Evolutionary conservation across 768 basidiomycete genomes (phyloP), one percentile per base, ranked within the genome.

Genomic region (Epithele typhae): DNA sequence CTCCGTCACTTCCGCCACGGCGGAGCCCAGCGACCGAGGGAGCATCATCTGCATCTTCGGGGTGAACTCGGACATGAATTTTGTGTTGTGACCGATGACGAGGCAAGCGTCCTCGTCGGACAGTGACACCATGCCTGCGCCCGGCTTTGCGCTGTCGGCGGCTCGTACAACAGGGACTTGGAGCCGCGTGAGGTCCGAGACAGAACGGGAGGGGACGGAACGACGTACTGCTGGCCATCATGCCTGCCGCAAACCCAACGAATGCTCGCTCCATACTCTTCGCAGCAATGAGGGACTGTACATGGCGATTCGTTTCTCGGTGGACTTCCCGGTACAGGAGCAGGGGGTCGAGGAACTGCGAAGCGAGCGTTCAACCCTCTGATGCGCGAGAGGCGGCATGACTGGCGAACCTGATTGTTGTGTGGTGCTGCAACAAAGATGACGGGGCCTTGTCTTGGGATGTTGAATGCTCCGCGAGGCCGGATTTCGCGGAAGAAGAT

Each of bases 401-500:
- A n/a, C n/a, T 19, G 14, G 35, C 42, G 33, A 14, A 51, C 59
- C 41, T 63, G 61, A 44, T 60, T 63, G 41, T 59, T 55, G 46
- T 62, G 61, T 5, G 61, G 61, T 15, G 59, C 56, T 3, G 51
- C 51, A 5, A 52, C 51, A 46, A 52, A 52, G 12, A 98, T 90
- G 44, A 95, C 80, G 2, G 95, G 89, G 0, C 92, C 95, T 48
- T 89, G 78, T 47, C 76, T 76, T 21, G 95, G 95, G 49, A 98
- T 90, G 63, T 96, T 90, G 77, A 88, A 97, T 25, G 93, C 88
- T 41, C 95, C 91, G 65, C 95, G 75, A 3, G 93, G 90, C 48
- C 95, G 78, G 58, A 97, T 84, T 69, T 98, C 95, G 55, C 95
- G 75, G 72, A 98, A 98, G 76, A 98, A 98, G 56, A 98, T 83